Evolutionary conservation across 768 basidiomycete genomes (phyloP).

Genomic region (Termitomyces sp.): DNA sequence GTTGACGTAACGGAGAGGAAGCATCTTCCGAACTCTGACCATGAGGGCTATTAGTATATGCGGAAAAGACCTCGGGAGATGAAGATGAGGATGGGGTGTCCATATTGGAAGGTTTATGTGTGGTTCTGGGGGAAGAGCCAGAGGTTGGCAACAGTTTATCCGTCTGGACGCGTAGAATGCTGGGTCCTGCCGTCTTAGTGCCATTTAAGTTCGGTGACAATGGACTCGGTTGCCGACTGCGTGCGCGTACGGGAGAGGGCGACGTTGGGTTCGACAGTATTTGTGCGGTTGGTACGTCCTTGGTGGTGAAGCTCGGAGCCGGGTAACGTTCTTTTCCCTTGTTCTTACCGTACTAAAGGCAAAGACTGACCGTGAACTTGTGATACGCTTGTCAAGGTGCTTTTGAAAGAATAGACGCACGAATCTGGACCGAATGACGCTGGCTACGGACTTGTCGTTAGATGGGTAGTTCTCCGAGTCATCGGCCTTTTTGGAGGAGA

Average conservation of each 20-base stretch:
- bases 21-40: constrained; percentile 21
- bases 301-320: constrained; percentile 27
- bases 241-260: constrained; percentile 16
- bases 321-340: constrained; percentile 54
- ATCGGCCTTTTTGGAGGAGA: constrained; percentile 47
- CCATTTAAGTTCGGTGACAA: constrained; percentile 20
- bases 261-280: constrained; percentile 32
- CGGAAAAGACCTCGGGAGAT: constrained; percentile 16
- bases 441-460: constrained; percentile 46
- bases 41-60: constrained; percentile 17
- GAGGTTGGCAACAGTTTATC: constrained; percentile 23
- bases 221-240: constrained; percentile 22
- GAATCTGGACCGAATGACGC: constrained; percentile 60
- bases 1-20: constrained; percentile 29
- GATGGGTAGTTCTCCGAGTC: constrained; percentile 34
- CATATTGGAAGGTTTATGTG: constrained; percentile 7
- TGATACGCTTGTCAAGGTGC: constrained; percentile 5
- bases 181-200: constrained; percentile 21
- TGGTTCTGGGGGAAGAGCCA: constrained; percentile 18
- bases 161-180: constrained; percentile 23
- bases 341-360: constrained; percentile 48
- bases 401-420: constrained; percentile 32
- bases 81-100: constrained; percentile 16
- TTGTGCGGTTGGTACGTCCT: constrained; percentile 33
- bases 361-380: constrained; percentile 17